Base-by-base conservation (phyloP, 805 yeast species). In the Candida pseudoglaebosa region DNA sequence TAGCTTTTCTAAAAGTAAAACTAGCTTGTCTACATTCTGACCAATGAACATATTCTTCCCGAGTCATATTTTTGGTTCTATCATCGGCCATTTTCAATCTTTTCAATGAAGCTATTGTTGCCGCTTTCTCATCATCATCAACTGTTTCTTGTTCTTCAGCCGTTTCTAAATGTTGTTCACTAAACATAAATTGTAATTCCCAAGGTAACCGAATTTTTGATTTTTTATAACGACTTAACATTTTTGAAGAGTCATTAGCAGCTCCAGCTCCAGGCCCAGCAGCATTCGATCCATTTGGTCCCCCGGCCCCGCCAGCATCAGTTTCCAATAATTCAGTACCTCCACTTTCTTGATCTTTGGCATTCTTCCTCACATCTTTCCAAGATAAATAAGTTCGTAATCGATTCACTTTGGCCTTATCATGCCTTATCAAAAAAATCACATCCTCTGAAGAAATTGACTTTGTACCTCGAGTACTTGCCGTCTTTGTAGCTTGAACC, bases 41-140 rank as follows among this genome's bases (percentile, higher is more conserved):
- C 97, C 98, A 93, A 58, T 93, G 99, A 13, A 90, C 99, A 54
- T 93, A 93, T 57, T 93, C 99, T 52, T 93, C 96, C 54, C 81
- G 84, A 1, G 99, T 93, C 99, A 93, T 93, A 49, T 83, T 76
- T 47, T 72, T 78, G 0, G 99, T 93, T 45, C 99, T 73, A 37
- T 93, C 96, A 61, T 93, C 99, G 3, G 97, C 97, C 61, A 78
- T 81, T 53, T 89, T 88, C 48, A 93, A 72, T 41, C 97, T 70
- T 58, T 89, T 88, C 59, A 88, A 65, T n/a, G 95, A 87, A 0
- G 95, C 93, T 20, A 82, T 60, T 24, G 88, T 83, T 4, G 96
- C 96, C 35, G 90, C 96, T 46, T 83, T 76, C 54, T 90, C 97
- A 38, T 84, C 95, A 30, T 87, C 96, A 51, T 90, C 97, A 7